Evolutionary conservation across 805 yeast species (phyloP).

Genomic region (Saccharomycopsis oosterbeekiorum): DNA sequence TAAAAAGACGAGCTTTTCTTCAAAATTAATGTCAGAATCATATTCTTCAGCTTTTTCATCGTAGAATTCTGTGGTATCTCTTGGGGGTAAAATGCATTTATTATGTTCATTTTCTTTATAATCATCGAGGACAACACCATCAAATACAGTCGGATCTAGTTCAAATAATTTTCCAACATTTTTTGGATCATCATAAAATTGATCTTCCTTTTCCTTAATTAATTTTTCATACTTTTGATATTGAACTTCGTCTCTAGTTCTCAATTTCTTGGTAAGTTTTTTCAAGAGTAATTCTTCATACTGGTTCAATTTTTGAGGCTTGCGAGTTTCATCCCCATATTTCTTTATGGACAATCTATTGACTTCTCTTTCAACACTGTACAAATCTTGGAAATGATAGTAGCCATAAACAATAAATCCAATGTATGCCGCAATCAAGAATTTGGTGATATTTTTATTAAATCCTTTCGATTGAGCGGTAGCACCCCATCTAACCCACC

Average conservation of each 20-base stretch:
- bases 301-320: constrained; percentile 38
- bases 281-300: constrained; percentile 56
- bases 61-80: constrained; percentile 74
- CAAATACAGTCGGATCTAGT: constrained; percentile 12
- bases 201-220: constrained; percentile 27
- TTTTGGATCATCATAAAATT: constrained; percentile 15
- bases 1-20: constrained; percentile 36
- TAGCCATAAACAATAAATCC: constrained; percentile 49
- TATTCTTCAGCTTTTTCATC: constrained; percentile 71
- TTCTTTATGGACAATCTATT: constrained; percentile 32
- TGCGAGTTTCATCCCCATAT: constrained; percentile 14
- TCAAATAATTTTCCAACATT: constrained; percentile 26
- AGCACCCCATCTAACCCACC: constrained; percentile 44
- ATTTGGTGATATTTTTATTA: constrained; percentile 52
- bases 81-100: constrained; percentile 45
- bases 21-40: constrained; percentile 62
- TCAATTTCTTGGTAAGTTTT: constrained; percentile 46
- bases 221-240: constrained; percentile 49
- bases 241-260: constrained; percentile 56
- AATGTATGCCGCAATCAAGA: constrained; percentile 50
- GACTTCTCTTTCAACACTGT: constrained; percentile 53
- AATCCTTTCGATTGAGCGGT: constrained; percentile 44
- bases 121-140: constrained; percentile 15
- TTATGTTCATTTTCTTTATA: constrained; percentile 14
- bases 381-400: constrained; percentile 57